Percentiles rank a stretch among this genome's conserved stretches.
Conservation (phyloP, 169 alveolate genomes). For the Plasmodium relictum region DNA sequence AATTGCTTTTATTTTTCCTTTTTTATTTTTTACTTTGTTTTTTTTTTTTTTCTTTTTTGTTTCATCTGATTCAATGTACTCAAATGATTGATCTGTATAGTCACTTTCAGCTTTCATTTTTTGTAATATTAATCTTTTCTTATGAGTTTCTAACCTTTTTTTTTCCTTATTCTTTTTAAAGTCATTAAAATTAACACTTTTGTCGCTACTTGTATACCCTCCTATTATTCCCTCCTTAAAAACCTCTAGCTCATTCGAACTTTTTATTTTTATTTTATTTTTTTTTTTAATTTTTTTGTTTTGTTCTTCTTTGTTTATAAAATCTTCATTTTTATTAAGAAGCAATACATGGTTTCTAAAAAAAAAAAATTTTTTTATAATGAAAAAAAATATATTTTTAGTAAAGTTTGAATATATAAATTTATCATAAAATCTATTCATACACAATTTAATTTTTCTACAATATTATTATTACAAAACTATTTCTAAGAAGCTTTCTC, state of each 20-base stretch:
- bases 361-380: background rate
- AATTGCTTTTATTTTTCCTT: background rate
- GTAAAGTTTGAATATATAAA: no score
- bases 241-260: slow-evolving; percentile 32
- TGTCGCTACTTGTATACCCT: slow-evolving; percentile 67
- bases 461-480: slow-evolving; percentile 36
- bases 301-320: slow-evolving; percentile 11
- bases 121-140: background rate
- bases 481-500: slow-evolving; percentile 65
- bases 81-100: slow-evolving; percentile 54
- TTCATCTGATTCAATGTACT: slow-evolving; percentile 54
- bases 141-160: background rate
- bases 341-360: slow-evolving; percentile 35
- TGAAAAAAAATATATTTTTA: no score
- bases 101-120: background rate
- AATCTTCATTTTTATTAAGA: slow-evolving; percentile 32
- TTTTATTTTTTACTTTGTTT: background rate
- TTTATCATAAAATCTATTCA: no score
- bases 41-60: slow-evolving; percentile 23
- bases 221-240: slow-evolving; percentile 44
- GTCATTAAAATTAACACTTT: slow-evolving; percentile 17
- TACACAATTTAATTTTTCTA: no score
- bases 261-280: slow-evolving; percentile 9
- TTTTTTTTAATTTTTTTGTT: slow-evolving; percentile 16
- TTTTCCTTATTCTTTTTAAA: slow-evolving; percentile 7